Conservation (phyloP, 352 stramenopile species). For the Hyaloperonospora arabidopsidis region DNA sequence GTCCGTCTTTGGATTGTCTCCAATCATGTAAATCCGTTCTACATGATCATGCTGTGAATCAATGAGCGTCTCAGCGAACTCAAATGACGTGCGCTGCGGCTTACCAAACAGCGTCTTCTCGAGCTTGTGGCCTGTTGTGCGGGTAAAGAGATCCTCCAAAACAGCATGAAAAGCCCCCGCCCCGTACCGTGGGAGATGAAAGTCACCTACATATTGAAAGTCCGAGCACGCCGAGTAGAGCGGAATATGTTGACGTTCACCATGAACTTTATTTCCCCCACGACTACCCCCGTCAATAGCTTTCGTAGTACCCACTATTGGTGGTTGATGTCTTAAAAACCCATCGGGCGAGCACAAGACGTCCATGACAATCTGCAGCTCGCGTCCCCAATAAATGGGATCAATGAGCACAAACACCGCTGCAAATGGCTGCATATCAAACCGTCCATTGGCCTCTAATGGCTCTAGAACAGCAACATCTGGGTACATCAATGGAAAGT, state of each 20-base stretch:
- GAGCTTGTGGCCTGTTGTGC: slow-evolving; percentile 70
- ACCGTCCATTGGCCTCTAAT: slow-evolving; percentile 39
- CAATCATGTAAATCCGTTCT: slow-evolving; percentile 80
- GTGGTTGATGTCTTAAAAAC: slow-evolving; percentile 34
- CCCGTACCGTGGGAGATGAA: slow-evolving; percentile 74
- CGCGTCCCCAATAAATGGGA: slow-evolving; percentile 68
- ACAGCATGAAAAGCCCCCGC: slow-evolving; percentile 74
- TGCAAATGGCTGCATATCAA: slow-evolving; percentile 43
- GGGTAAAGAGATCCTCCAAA: slow-evolving; percentile 72
- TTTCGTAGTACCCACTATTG: slow-evolving; percentile 12
- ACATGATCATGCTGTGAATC: slow-evolving; percentile 58
- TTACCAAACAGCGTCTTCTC: slow-evolving; percentile 75
- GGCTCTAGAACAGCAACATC: slow-evolving; percentile 50
- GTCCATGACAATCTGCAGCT: slow-evolving; percentile 73
- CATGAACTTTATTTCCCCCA: slow-evolving; percentile 18
- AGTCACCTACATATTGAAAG: slow-evolving; percentile 84
- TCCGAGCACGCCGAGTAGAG: slow-evolving; percentile 83
- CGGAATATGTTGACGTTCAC: slow-evolving; percentile 51
- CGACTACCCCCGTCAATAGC: too few relatives aligned
- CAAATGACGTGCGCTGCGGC: slow-evolving; percentile 64
- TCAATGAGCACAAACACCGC: slow-evolving; percentile 75
- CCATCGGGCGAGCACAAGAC: slow-evolving; percentile 55
- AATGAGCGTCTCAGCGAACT: slow-evolving; percentile 70
- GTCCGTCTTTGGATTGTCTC: slow-evolving; percentile 78
- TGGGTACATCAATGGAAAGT: slow-evolving; percentile 78